Percentiles rank a stretch among this genome's conserved stretches.
Conservation (phyloP, 345 rosid species). For the Populus simonii region DNA sequence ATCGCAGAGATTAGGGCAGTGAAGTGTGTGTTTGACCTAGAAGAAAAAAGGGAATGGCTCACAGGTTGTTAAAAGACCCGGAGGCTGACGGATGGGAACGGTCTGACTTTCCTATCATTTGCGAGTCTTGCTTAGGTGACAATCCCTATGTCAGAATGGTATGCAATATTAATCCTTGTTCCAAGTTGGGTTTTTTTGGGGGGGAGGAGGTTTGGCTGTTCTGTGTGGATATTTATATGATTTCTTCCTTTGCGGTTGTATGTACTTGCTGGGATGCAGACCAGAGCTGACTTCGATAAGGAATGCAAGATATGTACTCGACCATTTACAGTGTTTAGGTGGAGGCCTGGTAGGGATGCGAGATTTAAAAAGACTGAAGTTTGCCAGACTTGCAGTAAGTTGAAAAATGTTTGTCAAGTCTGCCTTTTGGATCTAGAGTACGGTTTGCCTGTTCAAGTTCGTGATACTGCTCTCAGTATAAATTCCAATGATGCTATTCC, state of each 20-base stretch:
- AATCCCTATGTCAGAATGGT: slow-evolving; percentile 97
- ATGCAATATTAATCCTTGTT: not conserved
- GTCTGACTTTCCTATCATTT: slow-evolving; percentile 84
- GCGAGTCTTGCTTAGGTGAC: slow-evolving; percentile 98
- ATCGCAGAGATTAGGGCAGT: no score
- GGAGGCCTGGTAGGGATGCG: slow-evolving; percentile 95
- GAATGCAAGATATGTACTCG: slow-evolving; percentile 97
- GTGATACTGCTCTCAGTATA: slow-evolving; percentile 79
- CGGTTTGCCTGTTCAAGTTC: slow-evolving; percentile 92
- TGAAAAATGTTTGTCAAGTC: slow-evolving; percentile 95
- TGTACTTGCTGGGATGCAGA: slow-evolving; percentile 35
- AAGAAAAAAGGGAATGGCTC: slow-evolving; percentile 50
- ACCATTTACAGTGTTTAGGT: slow-evolving; percentile 89
- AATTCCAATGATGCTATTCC: slow-evolving; percentile 84
- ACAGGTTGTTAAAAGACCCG: slow-evolving; percentile 72
- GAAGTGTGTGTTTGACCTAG: no score
- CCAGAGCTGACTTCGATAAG: slow-evolving; percentile 78
- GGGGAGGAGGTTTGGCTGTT: not conserved
- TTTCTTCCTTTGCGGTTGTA: not conserved
- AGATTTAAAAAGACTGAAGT: slow-evolving; percentile 85
- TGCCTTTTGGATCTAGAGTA: slow-evolving; percentile 97
- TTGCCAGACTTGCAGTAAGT: slow-evolving; percentile 92
- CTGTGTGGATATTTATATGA: not conserved
- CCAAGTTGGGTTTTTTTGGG: not conserved
- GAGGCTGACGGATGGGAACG: slow-evolving; percentile 97